A percentile compares a stretch with the other conserved stretches of the same genome.
Conservation (phyloP, 805 yeast species). For the Metschnikowia noctiluminum region DNA sequence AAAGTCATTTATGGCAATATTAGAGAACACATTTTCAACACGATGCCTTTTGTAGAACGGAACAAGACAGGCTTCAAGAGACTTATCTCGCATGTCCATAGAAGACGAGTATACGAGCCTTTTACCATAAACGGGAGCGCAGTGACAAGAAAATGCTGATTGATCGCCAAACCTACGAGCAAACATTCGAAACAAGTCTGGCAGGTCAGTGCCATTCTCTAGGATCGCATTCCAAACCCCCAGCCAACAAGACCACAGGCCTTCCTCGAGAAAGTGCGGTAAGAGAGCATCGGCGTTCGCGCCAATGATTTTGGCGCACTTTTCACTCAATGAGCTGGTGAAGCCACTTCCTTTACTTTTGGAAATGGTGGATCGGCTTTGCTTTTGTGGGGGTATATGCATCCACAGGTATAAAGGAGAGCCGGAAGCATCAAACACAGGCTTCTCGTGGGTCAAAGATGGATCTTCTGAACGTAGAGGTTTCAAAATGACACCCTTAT, state of each 20-base stretch:
- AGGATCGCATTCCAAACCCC: constrained; percentile 33
- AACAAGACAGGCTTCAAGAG: constrained; percentile 15
- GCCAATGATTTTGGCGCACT: constrained; percentile 31
- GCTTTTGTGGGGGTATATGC: constrained; percentile 7
- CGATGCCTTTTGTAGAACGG: constrained; percentile 25
- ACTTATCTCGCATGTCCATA: constrained; percentile 7
- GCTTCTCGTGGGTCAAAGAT: constrained; percentile 3
- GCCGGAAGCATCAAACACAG: constrained; percentile 17
- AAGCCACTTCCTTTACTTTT: background rate
- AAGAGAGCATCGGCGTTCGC: constrained; percentile 23
- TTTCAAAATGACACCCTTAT: constrained; percentile 5
- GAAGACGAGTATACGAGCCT: constrained; percentile 5
- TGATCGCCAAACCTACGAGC: constrained; percentile 20
- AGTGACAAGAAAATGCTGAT: constrained; percentile 26
- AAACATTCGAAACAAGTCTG: constrained; percentile 28
- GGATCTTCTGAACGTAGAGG: constrained; percentile 2
- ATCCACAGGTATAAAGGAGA: constrained; percentile 18
- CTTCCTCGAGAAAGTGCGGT: constrained; percentile 18
- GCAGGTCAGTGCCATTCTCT: constrained; percentile 26
- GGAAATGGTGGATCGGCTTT: background rate
- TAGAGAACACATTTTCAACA: constrained; percentile 34
- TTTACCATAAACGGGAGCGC: background rate
- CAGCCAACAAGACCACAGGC: constrained; percentile 29
- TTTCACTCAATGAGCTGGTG: constrained; percentile 10
- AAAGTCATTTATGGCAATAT: constrained; percentile 25